Base-by-base conservation (phyloP, 371 early-diverging fungal genomes). In the Lichtheimia ornata region DNA sequence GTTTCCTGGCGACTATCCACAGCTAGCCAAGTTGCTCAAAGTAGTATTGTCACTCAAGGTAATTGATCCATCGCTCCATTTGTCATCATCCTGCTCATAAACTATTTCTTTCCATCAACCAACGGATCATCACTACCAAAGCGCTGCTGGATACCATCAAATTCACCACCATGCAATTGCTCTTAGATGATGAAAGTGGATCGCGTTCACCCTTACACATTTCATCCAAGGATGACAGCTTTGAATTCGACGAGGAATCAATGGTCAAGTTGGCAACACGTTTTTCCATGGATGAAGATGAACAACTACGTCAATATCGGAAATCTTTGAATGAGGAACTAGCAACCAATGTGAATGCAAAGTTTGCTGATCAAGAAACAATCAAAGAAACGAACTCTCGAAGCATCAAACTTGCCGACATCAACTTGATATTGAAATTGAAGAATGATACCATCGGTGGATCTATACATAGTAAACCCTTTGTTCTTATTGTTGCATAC, bases 261-360 rank as follows among this genome's bases (percentile, higher is more conserved):
- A 57, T 57, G 28, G 58, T 18, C 4, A 47, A 57, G 24, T 27
- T 45, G 58, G 58, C 58, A 22, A 14, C 45, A 27, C 28, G 47
- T 22, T 9, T 47, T 12, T 25, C 58, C 2, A 25, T n/a, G 0
- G n/a, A 44, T 11, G 18, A 28, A 15, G 49, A 47, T 14, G 27
- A 57, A 30, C 28, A 28, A 5, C 11, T 44, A 14, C 14, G 28
- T 6, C n/a, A 42, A 9, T 57, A 18, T 24, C 17, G n/a, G 7
- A 42, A 24, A 27, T 47, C 49, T 17, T 28, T 57, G 17, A 20
- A 56, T 30, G 30, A 30, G 7, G 30, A 5, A 30, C 30, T 18
- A 50, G 50, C 18, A 50, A 50, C 12, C 24, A 12, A 50, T 24
- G 5, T 50, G 18, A 14, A 24, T 50, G 22, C 7, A 22, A 18